These are phyloP conservation scores for Pittosporum tobira DNA, from an alignment of 129 eudicot species.

Conservation along the genomic window DNA sequence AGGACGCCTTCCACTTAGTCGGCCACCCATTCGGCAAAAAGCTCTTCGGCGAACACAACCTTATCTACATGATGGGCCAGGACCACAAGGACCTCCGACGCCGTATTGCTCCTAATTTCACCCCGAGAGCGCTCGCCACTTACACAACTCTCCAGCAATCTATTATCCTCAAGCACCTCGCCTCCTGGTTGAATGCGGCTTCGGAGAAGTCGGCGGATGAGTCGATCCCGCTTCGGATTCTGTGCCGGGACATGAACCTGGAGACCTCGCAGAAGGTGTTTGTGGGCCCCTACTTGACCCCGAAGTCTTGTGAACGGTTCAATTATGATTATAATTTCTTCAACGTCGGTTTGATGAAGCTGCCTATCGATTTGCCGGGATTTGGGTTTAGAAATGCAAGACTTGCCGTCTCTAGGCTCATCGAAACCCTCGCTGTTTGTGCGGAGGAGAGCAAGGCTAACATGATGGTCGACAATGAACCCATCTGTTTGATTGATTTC, in stretches of 20 bases:
- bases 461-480: conserved; percentile 42
- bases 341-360: conserved; percentile 65
- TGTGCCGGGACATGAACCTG: conserved; percentile 71
- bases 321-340: conserved; percentile 60
- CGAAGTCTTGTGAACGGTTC: conserved; percentile 31
- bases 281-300: conserved; percentile 57
- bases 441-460: conserved; percentile 48
- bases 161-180: conserved; percentile 44
- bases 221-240: conserved; percentile 43
- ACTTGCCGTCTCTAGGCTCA: conserved; percentile 47
- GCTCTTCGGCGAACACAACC: conserved; percentile 77
- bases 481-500: conserved; percentile 62
- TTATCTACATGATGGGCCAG: conserved; percentile 73
- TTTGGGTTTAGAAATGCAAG: conserved; percentile 70
- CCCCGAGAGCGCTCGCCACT: conserved; percentile 55
- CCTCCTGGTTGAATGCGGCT: conserved; percentile 27
- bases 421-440: conserved; percentile 42
- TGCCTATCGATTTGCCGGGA: conserved; percentile 72
- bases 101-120: conserved; percentile 79
- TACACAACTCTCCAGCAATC: conserved; percentile 56
- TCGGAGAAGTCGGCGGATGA: not conserved
- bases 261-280: conserved; percentile 84
- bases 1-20: conserved; percentile 72
- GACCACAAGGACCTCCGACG: conserved; percentile 88
- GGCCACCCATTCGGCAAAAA: conserved; percentile 89